Percentiles rank a stretch among this genome's conserved stretches.
Conservation (phyloP, 2,329 filamentous ascomycete species). For the Periconia digitata region DNA sequence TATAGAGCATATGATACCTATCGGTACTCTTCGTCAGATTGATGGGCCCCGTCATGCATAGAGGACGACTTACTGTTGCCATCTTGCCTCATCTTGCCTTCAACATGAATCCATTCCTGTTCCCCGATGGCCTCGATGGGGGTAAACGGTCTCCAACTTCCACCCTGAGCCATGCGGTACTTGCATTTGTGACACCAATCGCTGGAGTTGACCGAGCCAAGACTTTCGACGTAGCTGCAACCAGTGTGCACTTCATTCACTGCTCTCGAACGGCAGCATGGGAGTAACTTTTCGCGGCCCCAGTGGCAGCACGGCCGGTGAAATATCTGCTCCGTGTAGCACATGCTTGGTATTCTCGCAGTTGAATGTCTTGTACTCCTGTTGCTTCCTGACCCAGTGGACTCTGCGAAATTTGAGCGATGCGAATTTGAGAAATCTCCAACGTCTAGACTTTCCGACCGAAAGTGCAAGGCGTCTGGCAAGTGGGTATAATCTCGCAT, state of each 20-base stretch:
- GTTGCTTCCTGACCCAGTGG: too few relatives aligned
- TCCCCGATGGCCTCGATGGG: conserved; percentile 19
- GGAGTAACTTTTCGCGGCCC: conserved; percentile 31
- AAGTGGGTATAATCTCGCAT: too few relatives aligned
- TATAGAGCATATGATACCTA: too few relatives aligned
- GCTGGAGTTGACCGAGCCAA: conserved; percentile 25
- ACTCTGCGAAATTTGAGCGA: too few relatives aligned
- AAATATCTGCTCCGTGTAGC: conserved; percentile 34
- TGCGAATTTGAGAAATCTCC: too few relatives aligned
- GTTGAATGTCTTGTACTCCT: too few relatives aligned
- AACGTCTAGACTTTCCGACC: too few relatives aligned
- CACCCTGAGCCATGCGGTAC: conserved; percentile 13
- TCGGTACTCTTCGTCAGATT: too few relatives aligned
- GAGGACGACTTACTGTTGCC: too few relatives aligned
- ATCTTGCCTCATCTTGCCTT: conserved; percentile 17
- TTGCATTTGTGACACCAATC: conserved; percentile 22
- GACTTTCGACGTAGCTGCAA: conserved; percentile 25
- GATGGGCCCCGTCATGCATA: too few relatives aligned
- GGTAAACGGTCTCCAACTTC: conserved; percentile 22
- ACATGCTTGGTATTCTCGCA: too few relatives aligned
- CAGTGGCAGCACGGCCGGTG: conserved; percentile 34
- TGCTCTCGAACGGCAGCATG: conserved; percentile 31
- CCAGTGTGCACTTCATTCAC: conserved; percentile 19
- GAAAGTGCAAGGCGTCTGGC: too few relatives aligned
- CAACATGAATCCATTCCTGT: conserved; percentile 19